Base-by-base conservation (phyloP, 1,139 yeast species). In the Suhomyces kunorum region DNA sequence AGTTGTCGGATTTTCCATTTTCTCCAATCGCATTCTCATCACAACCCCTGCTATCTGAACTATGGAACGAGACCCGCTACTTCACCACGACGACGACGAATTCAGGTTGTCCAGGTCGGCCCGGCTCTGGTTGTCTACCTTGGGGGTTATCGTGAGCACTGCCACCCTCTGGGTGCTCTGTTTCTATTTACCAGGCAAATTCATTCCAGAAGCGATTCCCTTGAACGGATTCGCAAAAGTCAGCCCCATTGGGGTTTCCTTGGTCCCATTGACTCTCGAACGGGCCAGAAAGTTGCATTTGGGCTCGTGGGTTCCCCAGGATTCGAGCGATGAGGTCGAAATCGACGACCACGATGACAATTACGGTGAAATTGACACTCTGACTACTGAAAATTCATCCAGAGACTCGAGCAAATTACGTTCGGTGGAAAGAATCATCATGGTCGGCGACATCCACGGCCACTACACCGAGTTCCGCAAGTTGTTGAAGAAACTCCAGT, bases 381-480 rank as follows among this genome's bases (percentile, higher is more conserved):
- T 11, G 6, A 22, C 13, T 8, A 8, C 19, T 12, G n/a, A 16
- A n/a, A 14, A 17, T 15, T 6, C 27, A 24, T 13, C n/a, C 6
- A 9, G 28, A 26, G 3, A n/a, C 2, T 9, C 8, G 8, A 20
- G 3, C 9, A 19, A 29, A 19, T 29, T 29, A 14, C 32, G 15
- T 8, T 13, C 32, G 8, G 63, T 61, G 9, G 66, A 67, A 17
- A 68, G 92, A 48, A 56, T 85, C 23, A 71, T 90, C 12, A 58
- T 89, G 41, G 71, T 90, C 24, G 98, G 98, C 4, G 98, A 90
- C 59, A 78, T 90, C 18, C 98, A 90, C 61, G 98, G 97, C 2
- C 82, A 83, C 53, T 78, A 71, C 49, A 63, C 65, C 4, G 78
- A 80, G 53, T 67, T 89, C 43, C 56, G 59, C 42, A 63, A 69